A percentile compares a stretch with the other conserved stretches of the same genome.
Evolutionary conservation across 352 stramenopile genomes (phyloP).

Genomic region (Pythium dissimile): DNA sequence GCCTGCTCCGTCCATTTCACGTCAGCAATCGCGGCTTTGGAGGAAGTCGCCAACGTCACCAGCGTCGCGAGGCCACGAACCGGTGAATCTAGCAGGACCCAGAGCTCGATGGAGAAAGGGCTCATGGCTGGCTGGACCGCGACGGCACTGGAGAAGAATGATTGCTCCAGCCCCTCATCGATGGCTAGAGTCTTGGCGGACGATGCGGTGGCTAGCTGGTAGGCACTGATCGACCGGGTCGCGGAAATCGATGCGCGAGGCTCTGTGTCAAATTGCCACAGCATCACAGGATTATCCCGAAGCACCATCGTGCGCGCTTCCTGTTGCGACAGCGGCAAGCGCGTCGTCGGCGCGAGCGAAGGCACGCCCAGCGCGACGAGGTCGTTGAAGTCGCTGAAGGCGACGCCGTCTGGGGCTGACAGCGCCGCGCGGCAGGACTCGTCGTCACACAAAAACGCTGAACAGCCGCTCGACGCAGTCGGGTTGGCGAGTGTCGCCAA

Average conservation of each 20-base stretch:
- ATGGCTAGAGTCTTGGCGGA: slow-evolving; percentile 29
- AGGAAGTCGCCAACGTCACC: slow-evolving; percentile 2
- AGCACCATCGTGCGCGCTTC: slow-evolving; percentile 51
- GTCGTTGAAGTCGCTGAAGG: slow-evolving; percentile 58
- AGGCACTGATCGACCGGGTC: neutral
- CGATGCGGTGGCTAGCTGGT: slow-evolving; percentile 9
- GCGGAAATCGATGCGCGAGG: neutral
- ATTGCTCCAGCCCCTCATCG: slow-evolving; percentile 40
- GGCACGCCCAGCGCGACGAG: slow-evolving; percentile 40
- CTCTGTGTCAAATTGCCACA: slow-evolving; percentile 57
- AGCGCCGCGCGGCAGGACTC: slow-evolving; percentile 26
- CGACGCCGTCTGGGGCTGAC: slow-evolving; percentile 7
- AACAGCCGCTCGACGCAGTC: slow-evolving; percentile 10
- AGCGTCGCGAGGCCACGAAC: neutral
- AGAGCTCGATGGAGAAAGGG: slow-evolving; percentile 67
- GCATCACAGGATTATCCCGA: slow-evolving; percentile 52
- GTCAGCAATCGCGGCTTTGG: slow-evolving; percentile 7
- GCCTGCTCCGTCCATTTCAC: slow-evolving; percentile 6
- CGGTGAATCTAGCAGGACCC: slow-evolving; percentile 26
- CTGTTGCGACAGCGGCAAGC: slow-evolving; percentile 45
- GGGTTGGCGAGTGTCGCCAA: slow-evolving; percentile 1
- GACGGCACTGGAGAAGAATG: slow-evolving; percentile 52
- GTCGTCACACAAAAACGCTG: slow-evolving; percentile 30
- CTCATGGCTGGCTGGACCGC: slow-evolving; percentile 42
- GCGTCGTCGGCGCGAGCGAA: slow-evolving; percentile 30